A percentile compares a stretch with the other conserved stretches of the same genome.
phyloP scores from a whole-genome alignment of 208 protist species.

The Acanthamoeba polyphaga region DNA sequence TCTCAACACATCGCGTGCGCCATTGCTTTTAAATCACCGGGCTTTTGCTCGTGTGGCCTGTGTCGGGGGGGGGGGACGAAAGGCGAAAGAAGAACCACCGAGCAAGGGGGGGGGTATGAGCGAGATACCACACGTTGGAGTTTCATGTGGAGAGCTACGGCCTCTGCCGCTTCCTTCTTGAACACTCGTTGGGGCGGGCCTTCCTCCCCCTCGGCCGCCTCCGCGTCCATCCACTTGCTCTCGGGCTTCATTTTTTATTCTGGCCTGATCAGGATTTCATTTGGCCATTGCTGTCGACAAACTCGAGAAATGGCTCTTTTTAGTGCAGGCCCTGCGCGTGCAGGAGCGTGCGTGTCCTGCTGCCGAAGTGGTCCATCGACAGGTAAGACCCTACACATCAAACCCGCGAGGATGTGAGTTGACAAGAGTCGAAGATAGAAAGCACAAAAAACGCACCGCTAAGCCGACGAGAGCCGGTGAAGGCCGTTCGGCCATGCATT shows the following conservation, averaged over 20 bases:
- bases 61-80: not conserved
- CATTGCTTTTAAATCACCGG: too few relatives aligned
- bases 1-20: too few relatives aligned
- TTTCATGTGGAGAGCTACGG: not conserved
- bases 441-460: not conserved
- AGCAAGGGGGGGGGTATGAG: too few relatives aligned
- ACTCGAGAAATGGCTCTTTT: too few relatives aligned
- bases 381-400: slow-evolving; percentile 49
- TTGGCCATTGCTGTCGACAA: too few relatives aligned
- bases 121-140: not conserved
- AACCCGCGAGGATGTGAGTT: not conserved
- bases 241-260: not conserved
- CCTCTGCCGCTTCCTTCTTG: not conserved
- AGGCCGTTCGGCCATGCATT: slow-evolving; percentile 57
- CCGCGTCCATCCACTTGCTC: not conserved
- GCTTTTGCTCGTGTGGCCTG: too few relatives aligned
- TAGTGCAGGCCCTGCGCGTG: not conserved
- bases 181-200: not conserved
- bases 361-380: slow-evolving; percentile 57
- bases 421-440: too few relatives aligned
- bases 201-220: not conserved
- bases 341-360: slow-evolving; percentile 33
- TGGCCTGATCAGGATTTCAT: not conserved
- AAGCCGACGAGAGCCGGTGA: slow-evolving; percentile 39
- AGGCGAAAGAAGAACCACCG: not conserved